phyloP scores from a whole-genome alignment of 495 filamentous ascomycete species.

The Penicillium macrosclerotiorum region DNA sequence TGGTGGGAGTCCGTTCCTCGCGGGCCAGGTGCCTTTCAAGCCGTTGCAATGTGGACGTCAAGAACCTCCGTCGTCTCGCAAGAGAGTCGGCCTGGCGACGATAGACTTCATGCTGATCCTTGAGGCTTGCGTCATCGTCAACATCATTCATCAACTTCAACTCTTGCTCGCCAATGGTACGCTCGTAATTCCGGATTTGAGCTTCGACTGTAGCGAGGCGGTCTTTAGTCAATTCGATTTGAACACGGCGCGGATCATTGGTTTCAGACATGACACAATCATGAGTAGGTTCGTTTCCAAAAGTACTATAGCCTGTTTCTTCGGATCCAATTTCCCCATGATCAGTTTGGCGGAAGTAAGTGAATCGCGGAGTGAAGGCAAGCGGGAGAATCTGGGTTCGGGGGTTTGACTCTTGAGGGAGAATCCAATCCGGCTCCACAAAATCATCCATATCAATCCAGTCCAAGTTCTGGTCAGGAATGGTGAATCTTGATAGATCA shows the following conservation, averaged over 20 bases:
- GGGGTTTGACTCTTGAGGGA: slow-evolving; percentile 86
- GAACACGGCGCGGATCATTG: slow-evolving; percentile 88
- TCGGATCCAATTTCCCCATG: slow-evolving; percentile 70
- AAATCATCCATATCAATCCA: slow-evolving; percentile 99
- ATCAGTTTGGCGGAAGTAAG: slow-evolving; percentile 97
- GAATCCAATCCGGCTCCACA: slow-evolving; percentile 93
- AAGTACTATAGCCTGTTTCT: slow-evolving; percentile 72
- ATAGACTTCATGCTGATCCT: slow-evolving; percentile 63
- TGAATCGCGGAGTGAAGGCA: slow-evolving; percentile 88
- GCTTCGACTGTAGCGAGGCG: slow-evolving; percentile 74
- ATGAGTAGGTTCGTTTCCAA: slow-evolving; percentile 90
- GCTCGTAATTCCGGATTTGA: slow-evolving; percentile 71
- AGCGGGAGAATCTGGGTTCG: slow-evolving; percentile 91
- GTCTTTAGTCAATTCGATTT: slow-evolving; percentile 77
- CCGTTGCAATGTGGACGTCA: slow-evolving; percentile 69
- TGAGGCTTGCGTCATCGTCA: slow-evolving; percentile 50
- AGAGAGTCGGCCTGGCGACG: slow-evolving; percentile 69
- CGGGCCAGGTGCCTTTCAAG: slow-evolving; percentile 56
- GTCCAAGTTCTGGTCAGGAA: slow-evolving; percentile 87
- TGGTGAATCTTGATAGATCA: slow-evolving; percentile 87
- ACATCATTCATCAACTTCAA: slow-evolving; percentile 56
- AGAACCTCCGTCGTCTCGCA: slow-evolving; percentile 70
- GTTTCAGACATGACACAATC: slow-evolving; percentile 92
- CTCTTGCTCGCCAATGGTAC: slow-evolving; percentile 63
- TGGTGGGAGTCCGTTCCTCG: slow-evolving; percentile 28